Conservation (phyloP, 306 rosid genomes). For the Rubus idaeus region DNA sequence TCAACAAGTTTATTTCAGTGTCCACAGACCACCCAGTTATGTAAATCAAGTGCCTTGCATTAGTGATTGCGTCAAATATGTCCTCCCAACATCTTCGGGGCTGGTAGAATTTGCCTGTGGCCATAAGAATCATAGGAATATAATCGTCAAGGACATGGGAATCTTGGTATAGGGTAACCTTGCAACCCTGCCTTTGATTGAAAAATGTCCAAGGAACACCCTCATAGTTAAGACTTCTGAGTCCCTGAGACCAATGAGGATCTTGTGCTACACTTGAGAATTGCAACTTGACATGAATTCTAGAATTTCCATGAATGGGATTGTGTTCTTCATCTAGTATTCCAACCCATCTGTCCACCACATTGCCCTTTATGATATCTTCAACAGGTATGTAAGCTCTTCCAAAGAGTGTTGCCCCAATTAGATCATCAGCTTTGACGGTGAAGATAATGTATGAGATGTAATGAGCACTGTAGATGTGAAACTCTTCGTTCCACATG, state of each 20-base stretch:
- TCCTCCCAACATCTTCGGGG: slow-evolving; percentile 78
- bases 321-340: slow-evolving; percentile 57
- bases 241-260: slow-evolving; percentile 52
- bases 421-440: slow-evolving; percentile 57
- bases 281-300: slow-evolving; percentile 47
- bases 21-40: slow-evolving; percentile 79
- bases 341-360: slow-evolving; percentile 40
- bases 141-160: slow-evolving; percentile 48
- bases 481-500: slow-evolving; percentile 56
- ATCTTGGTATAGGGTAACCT: slow-evolving; percentile 75
- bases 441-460: slow-evolving; percentile 62
- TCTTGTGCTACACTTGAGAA: slow-evolving; percentile 31
- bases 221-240: slow-evolving; percentile 27
- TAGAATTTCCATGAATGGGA: slow-evolving; percentile 48
- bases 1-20: slow-evolving; percentile 49
- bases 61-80: slow-evolving; percentile 51
- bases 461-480: slow-evolving; percentile 64
- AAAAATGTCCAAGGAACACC: slow-evolving; percentile 74
- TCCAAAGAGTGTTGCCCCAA: slow-evolving; percentile 80
- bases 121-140: slow-evolving; percentile 8
- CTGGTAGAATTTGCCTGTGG: slow-evolving; percentile 22
- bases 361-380: slow-evolving; percentile 33
- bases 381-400: slow-evolving; percentile 62
- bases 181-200: slow-evolving; percentile 60
- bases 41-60: slow-evolving; percentile 63